Base-by-base conservation (phyloP, 495 filamentous ascomycete genomes). In the Filosporella fistucella region DNA sequence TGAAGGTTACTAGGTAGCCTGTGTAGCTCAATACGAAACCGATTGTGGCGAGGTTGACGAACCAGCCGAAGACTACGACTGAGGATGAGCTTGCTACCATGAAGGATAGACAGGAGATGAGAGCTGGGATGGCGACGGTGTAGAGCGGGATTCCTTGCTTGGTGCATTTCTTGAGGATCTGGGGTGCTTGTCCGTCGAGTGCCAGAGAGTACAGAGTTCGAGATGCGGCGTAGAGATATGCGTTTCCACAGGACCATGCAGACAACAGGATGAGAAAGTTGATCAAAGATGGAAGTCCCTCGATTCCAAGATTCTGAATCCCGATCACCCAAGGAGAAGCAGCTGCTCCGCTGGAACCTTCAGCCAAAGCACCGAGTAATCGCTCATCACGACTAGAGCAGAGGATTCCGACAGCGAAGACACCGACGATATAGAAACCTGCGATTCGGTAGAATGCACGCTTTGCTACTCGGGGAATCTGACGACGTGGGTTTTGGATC, bases 251-350 rank as follows among this genome's bases (percentile, higher is more conserved):
- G n/a, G 81, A 83, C 71, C 83, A 85, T 2, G 83, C 85, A 2
- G 83, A 87, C 9, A 82, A 77, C 26, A 87, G 72, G 43, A 90
- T 85, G 4, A 80, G 66, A 1, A 77, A 72, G 26, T 84, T 88
- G 45, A 82, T 81, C 17, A 83, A 66, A 3, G 66, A 71, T n/a
- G 76, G 70, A 9, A 90, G 69, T 9, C 70, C 74, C 0, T 65
- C 67, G 43, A 89, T 82, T 30, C 81, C 81, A 0, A 84, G 84
- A 3, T 72, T 63, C 11, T 69, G 62, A 18, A 85, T 78, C 1
- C 84, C 81, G 32, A 89, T 75, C 0, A 87, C 85, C 48, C 86
- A 85, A 3, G 85, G 85, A n/a, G 71, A 84, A 41, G 77, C 81
- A 30, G 78, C 76, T 44, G 76, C 52, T 49, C 53, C 60, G 72